A percentile compares a stretch with the other conserved stretches of the same genome.
These are phyloP conservation scores for Aspergillus piperis DNA, from an alignment of 2,329 filamentous ascomycete species.

Conservation along the genomic window DNA sequence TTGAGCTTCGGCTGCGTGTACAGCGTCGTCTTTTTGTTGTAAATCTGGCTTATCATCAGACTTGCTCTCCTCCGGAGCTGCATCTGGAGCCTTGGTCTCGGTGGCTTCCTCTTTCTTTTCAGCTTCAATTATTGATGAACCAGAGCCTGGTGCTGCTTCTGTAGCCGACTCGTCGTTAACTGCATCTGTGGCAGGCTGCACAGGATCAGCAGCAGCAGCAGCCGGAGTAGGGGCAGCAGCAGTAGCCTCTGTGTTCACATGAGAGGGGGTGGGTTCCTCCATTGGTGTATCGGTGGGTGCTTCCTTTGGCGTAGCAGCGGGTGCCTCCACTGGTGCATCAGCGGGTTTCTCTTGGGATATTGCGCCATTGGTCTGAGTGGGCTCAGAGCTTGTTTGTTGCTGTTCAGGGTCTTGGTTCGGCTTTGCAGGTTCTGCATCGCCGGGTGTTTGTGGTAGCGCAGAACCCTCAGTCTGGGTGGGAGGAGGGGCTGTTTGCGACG, in stretches of 20 bases:
- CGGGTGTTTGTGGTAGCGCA: conserved; percentile 11
- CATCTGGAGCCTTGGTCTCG: background rate
- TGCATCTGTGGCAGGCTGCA: conserved; percentile 7
- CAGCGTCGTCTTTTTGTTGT: conserved; percentile 11
- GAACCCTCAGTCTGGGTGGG: conserved; percentile 6
- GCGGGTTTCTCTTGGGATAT: conserved; percentile 7
- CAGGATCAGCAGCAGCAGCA: background rate
- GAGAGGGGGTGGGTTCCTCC: background rate
- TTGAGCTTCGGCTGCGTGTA: background rate
- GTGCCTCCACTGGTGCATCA: background rate
- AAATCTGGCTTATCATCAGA: background rate
- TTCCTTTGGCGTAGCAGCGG: background rate
- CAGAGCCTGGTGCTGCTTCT: background rate
- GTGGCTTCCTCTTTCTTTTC: background rate
- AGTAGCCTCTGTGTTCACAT: background rate
- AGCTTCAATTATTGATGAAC: background rate
- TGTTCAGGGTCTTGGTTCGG: conserved; percentile 10
- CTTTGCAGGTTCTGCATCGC: conserved; percentile 12
- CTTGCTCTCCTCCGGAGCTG: background rate
- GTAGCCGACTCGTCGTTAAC: background rate
- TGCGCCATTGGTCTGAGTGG: background rate
- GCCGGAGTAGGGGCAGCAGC: background rate
- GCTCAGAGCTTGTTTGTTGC: conserved; percentile 6
- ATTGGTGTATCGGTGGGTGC: background rate
- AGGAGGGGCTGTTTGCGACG: conserved; percentile 12